Conservation (phyloP, 257 asterid genomes). For the Scutellaria minor region DNA sequence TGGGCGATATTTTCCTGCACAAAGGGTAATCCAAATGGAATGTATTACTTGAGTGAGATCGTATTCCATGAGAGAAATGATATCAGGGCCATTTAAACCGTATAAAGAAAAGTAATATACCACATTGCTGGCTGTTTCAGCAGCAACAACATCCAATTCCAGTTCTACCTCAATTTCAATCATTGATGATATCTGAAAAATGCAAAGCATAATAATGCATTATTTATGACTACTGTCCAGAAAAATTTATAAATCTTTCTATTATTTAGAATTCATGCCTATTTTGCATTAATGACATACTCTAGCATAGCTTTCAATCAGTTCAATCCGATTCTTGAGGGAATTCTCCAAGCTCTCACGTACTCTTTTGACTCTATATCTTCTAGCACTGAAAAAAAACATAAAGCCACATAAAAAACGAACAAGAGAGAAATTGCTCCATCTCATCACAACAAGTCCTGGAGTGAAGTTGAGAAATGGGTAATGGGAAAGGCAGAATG, state of each 20-base stretch:
- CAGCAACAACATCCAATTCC: constrained; percentile 92
- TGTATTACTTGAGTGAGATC: not conserved
- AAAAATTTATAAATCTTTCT: not conserved
- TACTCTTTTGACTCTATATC: constrained; percentile 73
- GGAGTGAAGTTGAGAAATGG: constrained; percentile 22
- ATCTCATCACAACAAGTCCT: constrained; percentile 1
- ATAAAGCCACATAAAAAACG: not conserved
- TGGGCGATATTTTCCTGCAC: constrained; percentile 84
- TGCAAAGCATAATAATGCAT: constrained; percentile 17
- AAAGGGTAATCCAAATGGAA: constrained; percentile 24
- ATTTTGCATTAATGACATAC: constrained; percentile 46
- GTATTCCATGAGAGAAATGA: not conserved
- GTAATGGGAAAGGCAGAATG: constrained; percentile 17
- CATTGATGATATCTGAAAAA: constrained; percentile 87
- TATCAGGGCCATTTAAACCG: not conserved
- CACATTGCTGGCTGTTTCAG: constrained; percentile 77
- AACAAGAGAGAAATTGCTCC: constrained; percentile 5
- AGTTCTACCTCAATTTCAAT: constrained; percentile 95
- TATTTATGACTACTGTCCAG: constrained; percentile 2
- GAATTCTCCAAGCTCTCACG: constrained; percentile 82
- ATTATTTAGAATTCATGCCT: not conserved
- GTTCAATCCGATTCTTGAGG: constrained; percentile 79
- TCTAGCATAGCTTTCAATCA: constrained; percentile 95
- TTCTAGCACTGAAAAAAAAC: constrained; percentile 66
- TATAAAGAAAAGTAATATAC: constrained; percentile 46